Evolutionary conservation across 257 asterid genomes (phyloP), one percentile per base, ranked within the genome.

Genomic region (Solanum raphanifolium): DNA sequence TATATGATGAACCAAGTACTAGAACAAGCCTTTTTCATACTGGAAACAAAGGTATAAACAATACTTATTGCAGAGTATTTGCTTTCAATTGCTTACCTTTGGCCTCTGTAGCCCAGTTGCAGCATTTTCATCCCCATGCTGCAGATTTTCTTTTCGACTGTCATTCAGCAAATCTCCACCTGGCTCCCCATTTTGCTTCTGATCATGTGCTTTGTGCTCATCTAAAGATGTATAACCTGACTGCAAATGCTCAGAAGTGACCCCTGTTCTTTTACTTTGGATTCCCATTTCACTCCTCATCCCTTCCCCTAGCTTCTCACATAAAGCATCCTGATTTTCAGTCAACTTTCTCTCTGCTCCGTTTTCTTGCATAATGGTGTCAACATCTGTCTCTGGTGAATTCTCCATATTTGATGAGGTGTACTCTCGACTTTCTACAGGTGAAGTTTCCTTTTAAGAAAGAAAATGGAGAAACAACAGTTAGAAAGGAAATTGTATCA

Each of bases 381-480:
- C 94, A 32, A 85, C 92, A 52, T 92, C 95, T 41, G 39, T 29
- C 48, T 66, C 94, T n/a, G 88, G 92, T 73, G 96, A 93, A 89
- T 92, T 92, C 90, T 92, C 98, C 86, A 93, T 90, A 88, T 95
- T 93, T 87, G 95, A 91, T 58, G 98, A 93, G 88, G 93, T 91
- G 88, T 95, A 96, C 90, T 91, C 98, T 12, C 92, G 98, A 90
- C 98, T 97, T 87, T 90, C 95, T 71, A 90, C 93, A 68, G 88
- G 94, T 16, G 95, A 92, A 75, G 85, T 87, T 78, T 92, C 96
- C 99, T 93, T 90, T 73, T 16, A 86, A 89, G 38, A 88, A 90
- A 46, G 81, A 27, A 90, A 90, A 90, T 89, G 31, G 68, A 87
- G 38, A 90, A 39, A 25, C 18, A 48, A 83, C 82, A 79, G n/a